Conservation (phyloP, 1,139 yeast genomes). For the Lodderomyces theae region DNA sequence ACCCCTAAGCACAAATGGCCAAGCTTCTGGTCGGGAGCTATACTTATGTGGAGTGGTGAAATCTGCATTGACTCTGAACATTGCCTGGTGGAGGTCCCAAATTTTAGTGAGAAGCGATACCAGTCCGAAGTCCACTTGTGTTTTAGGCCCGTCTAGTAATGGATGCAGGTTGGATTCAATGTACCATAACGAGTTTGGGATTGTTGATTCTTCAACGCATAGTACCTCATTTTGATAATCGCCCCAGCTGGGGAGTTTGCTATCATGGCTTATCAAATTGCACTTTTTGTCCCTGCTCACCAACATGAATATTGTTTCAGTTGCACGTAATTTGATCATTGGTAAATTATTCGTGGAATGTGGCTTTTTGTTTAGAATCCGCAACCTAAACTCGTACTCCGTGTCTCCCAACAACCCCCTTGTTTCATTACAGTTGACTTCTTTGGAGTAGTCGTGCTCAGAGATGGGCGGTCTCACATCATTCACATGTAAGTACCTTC, state of each 20-base stretch:
- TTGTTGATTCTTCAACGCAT: conserved; percentile 64
- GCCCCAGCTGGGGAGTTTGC: conserved; percentile 68
- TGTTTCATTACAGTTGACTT: conserved; percentile 66
- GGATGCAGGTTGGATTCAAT: conserved; percentile 65
- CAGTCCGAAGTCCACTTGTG: conserved; percentile 22
- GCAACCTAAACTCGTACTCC: conserved; percentile 52
- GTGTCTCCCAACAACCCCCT: conserved; percentile 45
- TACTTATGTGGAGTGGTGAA: conserved; percentile 29
- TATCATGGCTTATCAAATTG: conserved; percentile 58
- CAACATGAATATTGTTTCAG: conserved; percentile 58
- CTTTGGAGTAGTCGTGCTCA: conserved; percentile 76
- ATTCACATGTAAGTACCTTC: conserved; percentile 56
- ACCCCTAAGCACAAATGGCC: conserved; percentile 41
- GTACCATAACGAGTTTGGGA: conserved; percentile 60
- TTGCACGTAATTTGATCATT: conserved; percentile 43
- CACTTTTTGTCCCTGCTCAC: conserved; percentile 61
- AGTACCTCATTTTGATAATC: conserved; percentile 70
- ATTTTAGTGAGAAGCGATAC: conserved; percentile 30
- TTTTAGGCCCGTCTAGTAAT: conserved; percentile 24
- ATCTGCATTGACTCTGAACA: conserved; percentile 29
- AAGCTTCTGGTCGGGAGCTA: conserved; percentile 33
- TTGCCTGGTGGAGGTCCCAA: conserved; percentile 34
- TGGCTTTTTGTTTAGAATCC: conserved; percentile 28
- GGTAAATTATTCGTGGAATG: conserved; percentile 33
- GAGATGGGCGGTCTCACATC: conserved; percentile 70